Conservation (phyloP, 2,329 filamentous ascomycete species). For the Venturia asperata region DNA sequence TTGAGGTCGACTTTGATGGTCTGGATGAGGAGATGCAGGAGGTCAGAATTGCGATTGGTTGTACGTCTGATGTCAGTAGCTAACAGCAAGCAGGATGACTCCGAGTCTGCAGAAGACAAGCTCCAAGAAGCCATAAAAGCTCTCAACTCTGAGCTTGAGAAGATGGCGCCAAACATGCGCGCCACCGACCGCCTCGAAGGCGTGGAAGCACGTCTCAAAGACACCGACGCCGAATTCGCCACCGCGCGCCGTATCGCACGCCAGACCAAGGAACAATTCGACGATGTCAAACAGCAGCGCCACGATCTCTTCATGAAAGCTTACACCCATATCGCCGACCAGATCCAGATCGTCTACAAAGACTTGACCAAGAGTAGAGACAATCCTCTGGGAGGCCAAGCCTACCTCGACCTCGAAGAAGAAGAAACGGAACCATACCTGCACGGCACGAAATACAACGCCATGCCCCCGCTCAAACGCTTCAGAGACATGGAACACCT, state of each 20-base stretch:
- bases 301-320: constrained; percentile 92
- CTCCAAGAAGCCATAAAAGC: constrained; percentile 70
- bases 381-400: constrained; percentile 82
- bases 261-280: constrained; percentile 74
- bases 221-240: constrained; percentile 84
- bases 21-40: constrained; percentile 77
- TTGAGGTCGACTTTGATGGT: constrained; percentile 76
- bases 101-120: constrained; percentile 63
- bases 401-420: constrained; percentile 77
- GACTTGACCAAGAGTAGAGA: constrained; percentile 83
- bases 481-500: constrained; percentile 99
- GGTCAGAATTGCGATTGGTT: constrained; percentile 25
- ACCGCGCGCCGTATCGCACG: constrained; percentile 69
- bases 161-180: constrained; percentile 94
- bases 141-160: constrained; percentile 75
- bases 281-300: constrained; percentile 70
- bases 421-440: constrained; percentile 96
- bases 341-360: constrained; percentile 90
- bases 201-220: constrained; percentile 73
- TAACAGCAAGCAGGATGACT: constrained; percentile 41
- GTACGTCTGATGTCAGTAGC: not conserved
- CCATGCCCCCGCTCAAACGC: constrained; percentile 95
- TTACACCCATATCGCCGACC: constrained; percentile 88
- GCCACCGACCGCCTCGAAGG: constrained; percentile 85
- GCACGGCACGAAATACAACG: constrained; percentile 94